phyloP scores from a whole-genome alignment of 495 filamentous ascomycete genomes.

The Chlorociboria aeruginascens region DNA sequence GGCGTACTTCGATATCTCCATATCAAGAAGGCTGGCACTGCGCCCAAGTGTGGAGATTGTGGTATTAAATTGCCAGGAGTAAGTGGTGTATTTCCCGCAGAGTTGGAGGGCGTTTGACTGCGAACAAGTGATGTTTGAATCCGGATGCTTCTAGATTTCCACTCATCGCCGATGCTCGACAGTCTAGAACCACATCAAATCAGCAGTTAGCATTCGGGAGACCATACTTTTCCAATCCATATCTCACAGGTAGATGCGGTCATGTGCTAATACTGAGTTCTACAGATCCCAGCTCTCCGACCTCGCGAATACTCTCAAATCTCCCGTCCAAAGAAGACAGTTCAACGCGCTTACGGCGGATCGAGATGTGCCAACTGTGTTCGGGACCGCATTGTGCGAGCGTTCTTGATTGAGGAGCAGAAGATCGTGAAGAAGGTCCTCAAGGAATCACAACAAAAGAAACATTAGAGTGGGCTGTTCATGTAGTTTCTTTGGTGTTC shows the following conservation, averaged over 20 bases:
- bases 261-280: slow-evolving; percentile 12
- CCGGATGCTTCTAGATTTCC: no score
- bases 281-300: slow-evolving; percentile 87
- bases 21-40: slow-evolving; percentile 95
- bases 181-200: no score
- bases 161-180: neutral
- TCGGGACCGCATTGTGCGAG: slow-evolving; percentile 90
- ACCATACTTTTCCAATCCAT: no score
- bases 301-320: slow-evolving; percentile 93
- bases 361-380: slow-evolving; percentile 97
- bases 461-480: slow-evolving; percentile 20
- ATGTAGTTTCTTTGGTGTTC: slow-evolving; percentile 17
- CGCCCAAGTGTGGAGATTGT: slow-evolving; percentile 98
- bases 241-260: neutral
- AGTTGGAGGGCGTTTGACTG: neutral
- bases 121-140: no score
- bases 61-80: slow-evolving; percentile 89
- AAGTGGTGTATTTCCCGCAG: slow-evolving; percentile 34
- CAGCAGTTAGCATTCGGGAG: no score
- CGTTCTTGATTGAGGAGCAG: slow-evolving; percentile 99
- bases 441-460: slow-evolving; percentile 87
- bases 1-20: slow-evolving; percentile 89
- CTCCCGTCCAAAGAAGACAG: slow-evolving; percentile 96
- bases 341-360: slow-evolving; percentile 95
- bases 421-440: slow-evolving; percentile 99